phyloP scores from a whole-genome alignment of 495 filamentous ascomycete genomes.

The Astrocystis sublimbata region DNA sequence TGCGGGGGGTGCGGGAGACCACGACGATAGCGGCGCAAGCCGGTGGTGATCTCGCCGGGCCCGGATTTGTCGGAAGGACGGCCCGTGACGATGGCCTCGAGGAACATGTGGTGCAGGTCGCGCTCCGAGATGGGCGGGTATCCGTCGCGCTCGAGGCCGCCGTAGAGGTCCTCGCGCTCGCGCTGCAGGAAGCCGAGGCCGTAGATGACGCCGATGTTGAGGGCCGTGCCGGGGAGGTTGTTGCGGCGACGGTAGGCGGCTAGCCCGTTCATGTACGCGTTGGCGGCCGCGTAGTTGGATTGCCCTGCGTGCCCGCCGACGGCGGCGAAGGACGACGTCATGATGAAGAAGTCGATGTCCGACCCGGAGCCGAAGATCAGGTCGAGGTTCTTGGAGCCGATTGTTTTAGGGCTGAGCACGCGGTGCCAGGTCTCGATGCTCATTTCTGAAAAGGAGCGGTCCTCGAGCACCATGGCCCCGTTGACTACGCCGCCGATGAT shows the following conservation, averaged over 20 bases:
- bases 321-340: constrained; percentile 51
- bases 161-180: constrained; percentile 44
- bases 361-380: constrained; percentile 26
- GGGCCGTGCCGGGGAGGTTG: constrained; percentile 42
- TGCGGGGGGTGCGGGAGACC: constrained; percentile 27
- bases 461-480: constrained; percentile 57
- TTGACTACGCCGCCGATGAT: constrained; percentile 51
- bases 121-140: constrained; percentile 59
- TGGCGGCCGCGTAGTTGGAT: constrained; percentile 58
- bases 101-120: constrained; percentile 61
- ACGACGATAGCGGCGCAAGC: constrained; percentile 37
- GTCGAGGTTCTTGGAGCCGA: constrained; percentile 46
- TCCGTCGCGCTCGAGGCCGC: constrained; percentile 44
- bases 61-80: constrained; percentile 22
- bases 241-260: constrained; percentile 37
- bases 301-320: constrained; percentile 51
- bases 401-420: constrained; percentile 47
- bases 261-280: constrained; percentile 55
- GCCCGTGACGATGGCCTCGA: constrained; percentile 54
- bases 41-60: constrained; percentile 41
- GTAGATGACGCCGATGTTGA: constrained; percentile 60
- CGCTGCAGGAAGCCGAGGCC: constrained; percentile 59
- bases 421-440: constrained; percentile 38
- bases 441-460: constrained; percentile 52
- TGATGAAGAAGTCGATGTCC: constrained; percentile 50